Evolutionary conservation across 2,329 filamentous ascomycete species (phyloP).

Genomic region (Neonectria ditissima): DNA sequence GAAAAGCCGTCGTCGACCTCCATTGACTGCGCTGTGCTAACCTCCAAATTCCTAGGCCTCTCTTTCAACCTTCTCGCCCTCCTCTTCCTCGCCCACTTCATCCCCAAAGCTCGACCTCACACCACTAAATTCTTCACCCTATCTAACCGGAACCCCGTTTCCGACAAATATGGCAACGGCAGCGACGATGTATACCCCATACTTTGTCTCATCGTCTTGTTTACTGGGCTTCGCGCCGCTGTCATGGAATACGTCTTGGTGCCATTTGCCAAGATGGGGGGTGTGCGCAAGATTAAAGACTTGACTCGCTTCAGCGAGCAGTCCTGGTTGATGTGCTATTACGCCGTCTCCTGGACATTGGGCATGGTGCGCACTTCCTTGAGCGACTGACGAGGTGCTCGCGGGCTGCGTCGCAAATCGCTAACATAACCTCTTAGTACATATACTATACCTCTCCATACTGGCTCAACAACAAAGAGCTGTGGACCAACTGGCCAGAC

Average conservation of each 20-base stretch:
- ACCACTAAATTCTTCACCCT: constrained; percentile 88
- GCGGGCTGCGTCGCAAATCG: background rate
- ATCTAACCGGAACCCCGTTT: constrained; percentile 79
- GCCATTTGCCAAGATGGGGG: constrained; percentile 78
- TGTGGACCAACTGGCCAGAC: constrained; percentile 88
- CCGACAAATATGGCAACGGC: constrained; percentile 78
- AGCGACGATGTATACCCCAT: constrained; percentile 84
- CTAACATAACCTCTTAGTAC: constrained; percentile 65
- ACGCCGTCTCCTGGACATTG: constrained; percentile 82
- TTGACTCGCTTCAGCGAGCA: constrained; percentile 90
- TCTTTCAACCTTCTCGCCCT: constrained; percentile 86
- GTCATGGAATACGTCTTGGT: constrained; percentile 87
- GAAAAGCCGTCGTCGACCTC: background rate
- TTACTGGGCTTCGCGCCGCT: constrained; percentile 85
- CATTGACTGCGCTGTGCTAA: background rate
- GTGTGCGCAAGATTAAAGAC: constrained; percentile 80
- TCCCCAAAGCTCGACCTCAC: constrained; percentile 80
- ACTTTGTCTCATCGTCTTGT: constrained; percentile 80
- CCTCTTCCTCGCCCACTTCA: constrained; percentile 83
- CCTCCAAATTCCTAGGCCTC: constrained; percentile 64
- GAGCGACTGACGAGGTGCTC: background rate
- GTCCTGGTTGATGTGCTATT: constrained; percentile 89
- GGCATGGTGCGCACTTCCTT: constrained; percentile 75
- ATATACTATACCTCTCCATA: constrained; percentile 82
- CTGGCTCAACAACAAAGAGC: constrained; percentile 78